Evolutionary conservation across 164 flowering plant species (phyloP), one percentile per base, ranked within the genome.

Genomic region (Kingdonia uniflora): DNA sequence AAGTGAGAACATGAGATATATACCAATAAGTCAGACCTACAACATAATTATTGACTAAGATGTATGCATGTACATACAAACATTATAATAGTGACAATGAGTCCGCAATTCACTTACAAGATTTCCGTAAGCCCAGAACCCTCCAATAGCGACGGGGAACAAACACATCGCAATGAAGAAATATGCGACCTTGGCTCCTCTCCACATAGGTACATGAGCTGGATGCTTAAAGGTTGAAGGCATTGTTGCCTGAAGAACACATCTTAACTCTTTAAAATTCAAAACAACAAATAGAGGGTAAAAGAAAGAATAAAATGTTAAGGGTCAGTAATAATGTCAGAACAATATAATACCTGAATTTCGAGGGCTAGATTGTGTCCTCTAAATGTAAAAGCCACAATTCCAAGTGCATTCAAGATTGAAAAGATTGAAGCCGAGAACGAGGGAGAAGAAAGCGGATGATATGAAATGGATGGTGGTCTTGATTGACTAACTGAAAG

Each of bases 121-220:
- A 64, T 89, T 87, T 49, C 99, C 99, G 35, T 94, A 94, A 21
- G 97, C 95, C 99, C 99, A 94, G 62, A 68, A 94, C 1, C 99
- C 96, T 64, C 97, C 99, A 55, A 94, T 85, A 11, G 99, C 91
- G 19, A 94, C 68, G 2, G 99, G 97, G 64, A 94, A 94, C 57
- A 94, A 45, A 64, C 99, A 94, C 89, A 86, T 64, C 25, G 97
- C 99, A 57, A 94, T 85, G 70, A 88, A 81, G 57, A 82, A 58
- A 74, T 94, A 89, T 0, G 99, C 99, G 62, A 94, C 85, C 60
- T 94, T 94, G 59, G 92, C 97, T 63, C 99, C 99, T 66, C 74
- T 82, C 99, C 97, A 94, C 99, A 94, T 94, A 3, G 97, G 97
- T 57, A 89, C 89, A 71, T 81, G 89, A 69, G 97, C 92, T 13